Evolutionary conservation across 805 yeast genomes (phyloP), one percentile per base, ranked within the genome.

Genomic region (Komagataella pastoris): DNA sequence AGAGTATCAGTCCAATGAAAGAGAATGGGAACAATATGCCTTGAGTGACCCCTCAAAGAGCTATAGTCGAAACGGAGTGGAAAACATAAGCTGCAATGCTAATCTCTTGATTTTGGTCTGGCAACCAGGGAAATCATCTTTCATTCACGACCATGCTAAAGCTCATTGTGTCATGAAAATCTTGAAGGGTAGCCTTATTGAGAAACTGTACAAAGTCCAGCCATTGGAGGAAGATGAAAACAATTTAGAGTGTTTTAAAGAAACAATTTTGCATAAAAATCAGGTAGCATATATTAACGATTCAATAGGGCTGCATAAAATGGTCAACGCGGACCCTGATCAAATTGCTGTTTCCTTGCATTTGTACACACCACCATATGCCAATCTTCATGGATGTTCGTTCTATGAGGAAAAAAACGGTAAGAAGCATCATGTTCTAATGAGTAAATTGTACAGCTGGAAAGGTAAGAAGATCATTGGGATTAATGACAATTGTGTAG

Each of bases 151-250:
- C 63, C 91, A 84, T 58, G 86, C 88, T 18, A 72, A 76, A 51
- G 88, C 89, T 10, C 88, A 84, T 65, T 84, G 91, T 65, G 74
- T 83, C 54, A 83, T 84, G 80, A 83, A 83, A 63, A 70, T 84
- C 47, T 68, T 84, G 54, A 69, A 75, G 57, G 90, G 90, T 6
- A 62, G 66, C 30, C 68, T 84, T 49, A 65, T 66, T 10, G 91
- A 84, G 64, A 72, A 76, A 7, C 65, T 81, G 18, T 83, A 77
- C 58, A 77, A 74, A 43, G 62, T 46, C 6, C 54, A 48, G 18
- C 51, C 50, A 65, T 63, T 18, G 50, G 45, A 21, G 10, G 53
- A 53, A 14, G 48, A 50, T 18, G 46, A 46, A 19, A 52, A 49
- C 17, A 40, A 19, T 7, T 45, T 24, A 21, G 43, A 36, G 24